Evolutionary conservation across 1,139 yeast genomes (phyloP).

Genomic region (Spathaspora sp.): DNA sequence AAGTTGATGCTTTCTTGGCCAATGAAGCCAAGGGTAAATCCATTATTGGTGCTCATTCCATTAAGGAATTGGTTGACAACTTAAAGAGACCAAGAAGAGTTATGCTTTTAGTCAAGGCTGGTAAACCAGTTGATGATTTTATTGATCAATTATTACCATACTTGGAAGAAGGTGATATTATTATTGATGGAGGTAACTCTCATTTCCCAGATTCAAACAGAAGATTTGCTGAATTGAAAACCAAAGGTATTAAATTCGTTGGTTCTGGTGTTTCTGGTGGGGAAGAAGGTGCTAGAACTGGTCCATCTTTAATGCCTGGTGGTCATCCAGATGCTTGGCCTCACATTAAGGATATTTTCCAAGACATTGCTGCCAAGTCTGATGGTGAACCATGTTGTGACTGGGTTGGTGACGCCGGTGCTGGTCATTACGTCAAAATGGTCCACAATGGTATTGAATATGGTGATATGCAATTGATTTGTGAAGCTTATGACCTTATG

Average conservation of each 20-base stretch:
- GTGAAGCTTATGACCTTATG: conserved; percentile 96
- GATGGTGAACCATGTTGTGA: conserved; percentile 99
- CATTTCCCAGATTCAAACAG: conserved; percentile 99
- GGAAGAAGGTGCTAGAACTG: conserved; percentile 99
- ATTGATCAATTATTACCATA: conserved; percentile 85
- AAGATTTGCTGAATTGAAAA: conserved; percentile 86
- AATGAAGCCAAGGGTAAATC: conserved; percentile 97
- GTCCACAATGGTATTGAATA: conserved; percentile 99
- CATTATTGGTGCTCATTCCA: conserved; percentile 92
- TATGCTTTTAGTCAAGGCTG: conserved; percentile 93
- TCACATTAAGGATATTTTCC: conserved; percentile 94
- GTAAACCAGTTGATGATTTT: conserved; percentile 90
- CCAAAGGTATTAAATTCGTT: conserved; percentile 86
- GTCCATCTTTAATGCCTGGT: conserved; percentile 99
- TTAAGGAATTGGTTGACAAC: conserved; percentile 83
- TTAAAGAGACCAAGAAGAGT: conserved; percentile 97
- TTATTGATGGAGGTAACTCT: conserved; percentile 99
- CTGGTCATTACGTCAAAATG: conserved; percentile 99
- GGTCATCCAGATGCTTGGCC: conserved; percentile 99
- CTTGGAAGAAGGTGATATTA: conserved; percentile 95
- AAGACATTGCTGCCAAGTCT: conserved; percentile 90
- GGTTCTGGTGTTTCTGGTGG: conserved; percentile 99
- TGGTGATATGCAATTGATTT: conserved; percentile 99
- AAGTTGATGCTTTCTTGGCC: conserved; percentile 89
- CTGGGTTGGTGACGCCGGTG: conserved; percentile 99